Evolutionary conservation across 2,329 filamentous ascomycete species (phyloP), one percentile per base, ranked within the genome.

Genomic region (Ophiostoma quercus): DNA sequence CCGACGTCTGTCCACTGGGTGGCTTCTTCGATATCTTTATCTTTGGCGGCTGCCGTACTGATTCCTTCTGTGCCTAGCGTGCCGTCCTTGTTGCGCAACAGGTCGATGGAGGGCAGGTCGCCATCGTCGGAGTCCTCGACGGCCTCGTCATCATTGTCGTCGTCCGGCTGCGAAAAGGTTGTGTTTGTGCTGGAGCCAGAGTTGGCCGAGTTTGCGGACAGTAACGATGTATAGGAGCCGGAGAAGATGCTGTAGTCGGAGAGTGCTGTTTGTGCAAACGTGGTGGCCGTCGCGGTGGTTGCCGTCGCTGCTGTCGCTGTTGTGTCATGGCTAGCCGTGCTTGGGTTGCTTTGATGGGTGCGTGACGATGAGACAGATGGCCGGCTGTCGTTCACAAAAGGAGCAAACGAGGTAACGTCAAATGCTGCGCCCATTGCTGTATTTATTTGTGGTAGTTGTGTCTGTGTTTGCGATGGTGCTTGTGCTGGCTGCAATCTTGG

Each of bases 1-100:
- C 80, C 78, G 72, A 83, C 84, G 67, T 79, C 76, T 51, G 77
- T 79, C 82, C 84, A 85, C 74, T 43, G 54, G 14, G 69, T 37
- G 37, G 70, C 71, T 16, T 68, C 51, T 4, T 41, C 41, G 22
- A 68, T 60, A 19, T 37, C 29, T 37, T 60, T 25, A 14, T 8
- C 25, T 29, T 29, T 14, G 16, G 32, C 62, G 7, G 32, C 3
- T 2, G 19, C 19, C 19, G 57, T 57, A 8, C 16, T 3, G n/a
- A 39, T 29, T 11, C 67, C 66, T 8, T 70, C 57, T 16, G 14
- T 41, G 7, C 43, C 66, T 1, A 67, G 22, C n/a, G 62, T 54
- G 32, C 37, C 62, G 34, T 65, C 62, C 3, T n/a, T 16, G 32
- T 39, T 65, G 32, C 32, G 62, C 4, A 65, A 7, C 19, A 65